A percentile compares a stretch with the other conserved stretches of the same genome.
phyloP scores from a whole-genome alignment of 1,284 basidiomycete genomes.

The Ganoderma lucidum region DNA sequence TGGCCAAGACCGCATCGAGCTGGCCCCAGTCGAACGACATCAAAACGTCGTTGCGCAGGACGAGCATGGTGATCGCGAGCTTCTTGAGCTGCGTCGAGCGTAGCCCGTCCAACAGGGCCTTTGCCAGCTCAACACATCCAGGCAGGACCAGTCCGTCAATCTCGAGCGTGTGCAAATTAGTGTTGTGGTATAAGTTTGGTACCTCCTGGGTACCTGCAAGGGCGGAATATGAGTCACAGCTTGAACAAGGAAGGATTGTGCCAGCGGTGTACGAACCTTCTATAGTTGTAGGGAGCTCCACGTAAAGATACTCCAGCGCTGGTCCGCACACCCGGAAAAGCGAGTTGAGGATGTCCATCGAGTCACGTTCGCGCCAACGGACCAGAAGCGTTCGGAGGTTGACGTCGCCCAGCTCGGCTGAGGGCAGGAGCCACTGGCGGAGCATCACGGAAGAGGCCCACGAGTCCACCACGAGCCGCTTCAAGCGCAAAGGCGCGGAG shows the following conservation, averaged over 20 bases:
- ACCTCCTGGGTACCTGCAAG: constrained; percentile 16
- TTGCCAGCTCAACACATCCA: constrained; percentile 26
- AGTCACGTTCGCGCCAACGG: constrained; percentile 31
- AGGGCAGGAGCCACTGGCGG: constrained; percentile 28
- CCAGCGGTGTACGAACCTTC: constrained; percentile 19
- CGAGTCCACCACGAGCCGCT: constrained; percentile 29
- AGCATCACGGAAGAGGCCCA: constrained; percentile 29
- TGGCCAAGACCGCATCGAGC: constrained; percentile 26
- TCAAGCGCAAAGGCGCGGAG: constrained; percentile 16
- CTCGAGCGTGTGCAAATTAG: constrained; percentile 26
- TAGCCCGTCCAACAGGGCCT: constrained; percentile 21
- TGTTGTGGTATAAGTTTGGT: constrained; percentile 25
- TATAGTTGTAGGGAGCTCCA: constrained; percentile 30
- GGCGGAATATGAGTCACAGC: neutral
- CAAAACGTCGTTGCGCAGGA: constrained; percentile 26
- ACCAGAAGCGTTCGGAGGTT: constrained; percentile 27
- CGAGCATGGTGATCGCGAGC: constrained; percentile 30
- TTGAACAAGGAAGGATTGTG: neutral
- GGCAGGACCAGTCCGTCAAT: constrained; percentile 34
- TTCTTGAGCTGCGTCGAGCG: constrained; percentile 24
- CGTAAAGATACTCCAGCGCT: constrained; percentile 28
- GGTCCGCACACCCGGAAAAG: constrained; percentile 29
- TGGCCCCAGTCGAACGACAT: constrained; percentile 31
- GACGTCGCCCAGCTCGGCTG: constrained; percentile 22
- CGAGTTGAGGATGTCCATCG: constrained; percentile 25